Conservation (phyloP, 805 yeast species). For the Candida cerambycidarum region DNA sequence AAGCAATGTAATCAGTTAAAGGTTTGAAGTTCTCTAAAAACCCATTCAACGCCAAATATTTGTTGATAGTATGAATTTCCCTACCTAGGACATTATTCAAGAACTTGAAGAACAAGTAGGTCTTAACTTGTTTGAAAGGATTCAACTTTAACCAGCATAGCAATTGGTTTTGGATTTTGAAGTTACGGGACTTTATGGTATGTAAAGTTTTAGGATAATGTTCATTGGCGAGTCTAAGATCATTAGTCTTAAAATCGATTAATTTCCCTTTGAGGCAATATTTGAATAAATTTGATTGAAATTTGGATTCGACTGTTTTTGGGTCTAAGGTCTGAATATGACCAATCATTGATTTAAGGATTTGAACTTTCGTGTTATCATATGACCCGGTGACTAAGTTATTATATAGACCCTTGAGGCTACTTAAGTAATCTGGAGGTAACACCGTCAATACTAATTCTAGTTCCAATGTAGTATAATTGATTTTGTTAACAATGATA, state of each 20-base stretch:
- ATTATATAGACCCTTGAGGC: neutral
- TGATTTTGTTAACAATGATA: conserved; percentile 21
- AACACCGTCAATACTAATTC: neutral
- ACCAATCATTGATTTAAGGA: neutral
- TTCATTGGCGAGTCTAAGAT: conserved; percentile 27
- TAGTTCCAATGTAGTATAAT: conserved; percentile 13
- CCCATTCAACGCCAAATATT: conserved; percentile 5
- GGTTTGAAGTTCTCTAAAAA: conserved; percentile 3
- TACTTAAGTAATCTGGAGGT: conserved; percentile 2
- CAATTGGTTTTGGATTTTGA: conserved; percentile 27
- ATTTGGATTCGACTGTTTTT: conserved; percentile 6
- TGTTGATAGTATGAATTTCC: conserved; percentile 1
- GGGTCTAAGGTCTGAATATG: conserved; percentile 2
- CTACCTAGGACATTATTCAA: conserved; percentile 2
- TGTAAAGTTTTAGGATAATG: conserved; percentile 5
- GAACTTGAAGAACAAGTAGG: conserved; percentile 19
- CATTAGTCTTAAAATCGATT: conserved; percentile 36
- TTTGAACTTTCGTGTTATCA: neutral
- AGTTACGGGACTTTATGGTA: conserved; percentile 17
- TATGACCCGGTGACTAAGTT: neutral
- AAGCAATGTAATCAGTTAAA: neutral
- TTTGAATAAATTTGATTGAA: conserved; percentile 11
- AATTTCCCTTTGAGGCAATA: conserved; percentile 26
- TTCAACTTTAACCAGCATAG: conserved; percentile 38
- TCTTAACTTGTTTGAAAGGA: conserved; percentile 33